These are phyloP conservation scores for Cutaneotrichosporon sp. DNA, from an alignment of 1,284 basidiomycete genomes.

Conservation along the genomic window DNA sequence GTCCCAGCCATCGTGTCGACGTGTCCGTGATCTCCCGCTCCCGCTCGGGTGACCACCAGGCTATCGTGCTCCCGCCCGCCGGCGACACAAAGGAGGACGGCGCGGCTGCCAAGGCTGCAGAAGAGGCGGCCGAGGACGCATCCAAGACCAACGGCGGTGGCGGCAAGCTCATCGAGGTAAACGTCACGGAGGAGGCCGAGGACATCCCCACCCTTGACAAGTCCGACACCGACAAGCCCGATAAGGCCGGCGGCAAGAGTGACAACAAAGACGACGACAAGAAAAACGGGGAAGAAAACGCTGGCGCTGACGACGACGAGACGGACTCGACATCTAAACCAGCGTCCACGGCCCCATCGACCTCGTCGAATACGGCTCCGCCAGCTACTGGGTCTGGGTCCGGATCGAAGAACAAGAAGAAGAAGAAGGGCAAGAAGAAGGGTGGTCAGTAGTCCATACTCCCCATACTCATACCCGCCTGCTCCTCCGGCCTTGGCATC, in stretches of 20 bases:
- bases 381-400: neutral
- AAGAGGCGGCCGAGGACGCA: slow-evolving; percentile 5
- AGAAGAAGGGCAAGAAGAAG: slow-evolving; percentile 13
- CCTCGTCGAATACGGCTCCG: neutral
- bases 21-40: neutral
- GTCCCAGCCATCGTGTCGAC: neutral
- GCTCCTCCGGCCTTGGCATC: neutral
- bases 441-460: slow-evolving; percentile 10
- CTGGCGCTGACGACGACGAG: neutral
- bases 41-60: too few species aligned
- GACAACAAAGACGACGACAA: too few species aligned
- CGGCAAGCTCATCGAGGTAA: neutral
- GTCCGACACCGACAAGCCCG: too few species aligned
- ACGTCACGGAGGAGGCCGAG: neutral
- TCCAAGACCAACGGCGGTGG: neutral
- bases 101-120: neutral
- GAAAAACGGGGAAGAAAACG: neutral
- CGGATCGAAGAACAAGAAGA: slow-evolving; percentile 5
- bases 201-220: too few species aligned
- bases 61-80: neutral
- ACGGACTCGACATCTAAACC: too few species aligned
- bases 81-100: neutral
- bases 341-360: too few species aligned
- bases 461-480: neutral
- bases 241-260: too few species aligned